Base-by-base conservation (phyloP, 169 alveolate genomes). In the Ichthyophthirius multifiliis region DNA sequence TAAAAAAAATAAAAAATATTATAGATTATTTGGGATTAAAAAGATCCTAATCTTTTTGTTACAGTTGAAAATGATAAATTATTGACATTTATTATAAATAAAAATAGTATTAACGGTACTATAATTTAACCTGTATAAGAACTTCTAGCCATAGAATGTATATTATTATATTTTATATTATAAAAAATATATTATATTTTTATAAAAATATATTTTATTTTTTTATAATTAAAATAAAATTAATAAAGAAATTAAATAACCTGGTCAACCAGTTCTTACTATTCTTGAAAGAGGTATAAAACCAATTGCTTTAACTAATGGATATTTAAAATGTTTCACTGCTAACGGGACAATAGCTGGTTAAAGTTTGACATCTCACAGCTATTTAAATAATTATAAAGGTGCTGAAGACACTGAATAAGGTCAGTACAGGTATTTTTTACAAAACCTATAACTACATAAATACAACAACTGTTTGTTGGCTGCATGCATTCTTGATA, bases 381-480 rank as follows among this genome's bases (percentile, higher is more conserved):
- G 93, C 31, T 92, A 90, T 84, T 65, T 90, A 34, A 83, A 47
- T 18, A 73, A 85, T 41, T 94, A 95, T 93, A 92, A 92, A 84
- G 93, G 91, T 15, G 83, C 73, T 27, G 86, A 88, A 27, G 97
- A 94, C 65, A 83, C 94, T 20, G 90, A 90, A 48, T 96, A 94
- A 75, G 96, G 96, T 0, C 97, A 94, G 81, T 86, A 89, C 43
- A 91, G 93, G 75, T 94, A 89, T 67, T 94, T 92, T 87, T 78
- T 94, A 5, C 89, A 94, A 77, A 91, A 89, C 75, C 74, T 89
- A 12, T 87, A 92, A 55, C 67, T 94, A 62, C 84, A 82, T 44
- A 85, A 86, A 46, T 94, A 85, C 76, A 71, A 78, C 15, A 71
- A 80, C 12, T 89, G 94, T 23, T 79, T 90, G 47, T 83, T 87